Evolutionary conservation across 1,284 basidiomycete genomes (phyloP), one percentile per base, ranked within the genome.

Genomic region (Boletellus deceptivus): DNA sequence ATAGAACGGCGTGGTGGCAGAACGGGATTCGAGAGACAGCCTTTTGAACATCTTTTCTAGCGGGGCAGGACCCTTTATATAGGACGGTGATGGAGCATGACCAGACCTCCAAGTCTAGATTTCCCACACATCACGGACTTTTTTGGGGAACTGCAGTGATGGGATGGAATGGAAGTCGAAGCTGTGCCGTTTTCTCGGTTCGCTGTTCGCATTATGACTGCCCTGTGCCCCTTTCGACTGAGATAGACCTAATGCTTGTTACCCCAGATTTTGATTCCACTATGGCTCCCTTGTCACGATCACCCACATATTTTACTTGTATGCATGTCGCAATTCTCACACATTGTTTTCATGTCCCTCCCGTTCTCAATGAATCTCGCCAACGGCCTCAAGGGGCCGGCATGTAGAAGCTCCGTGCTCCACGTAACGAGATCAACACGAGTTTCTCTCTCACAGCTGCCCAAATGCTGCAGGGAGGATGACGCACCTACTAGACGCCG

Each of bases 151-250:
- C 29, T 35, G 37, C 18, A 20, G 37, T 4, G 37, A 22, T 31
- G 4, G 25, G 17, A 48, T 24, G 5, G 41, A 25, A 53, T 53
- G 37, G 45, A 49, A 49, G 42, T 14, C 37, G n/a, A 25, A 25
- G 24, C 24, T 6, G 6, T 25, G 6, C 6, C 24, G 6, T 25
- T 25, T 25, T 41, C 47, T 41, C 40, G 33, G 43, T 39, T 17
- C 10, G 6, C 20, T 40, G 18, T 53, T 49, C 27, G 18, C 18
- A 25, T 45, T n/a, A 24, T 29, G 16, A 5, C n/a, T 8, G 44
- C 33, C 41, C 35, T 4, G 35, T 22, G 8, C 25, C 33, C 46
- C 35, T 6, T 25, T 25, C 24, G 24, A 25, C 4, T 18, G n/a
- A 20, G 18, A 33, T 33, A 18, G 17, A 31, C 25, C 25, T 40